Conservation (phyloP, 2,329 filamentous ascomycete genomes). For the Apiospora rasikravindrae region DNA sequence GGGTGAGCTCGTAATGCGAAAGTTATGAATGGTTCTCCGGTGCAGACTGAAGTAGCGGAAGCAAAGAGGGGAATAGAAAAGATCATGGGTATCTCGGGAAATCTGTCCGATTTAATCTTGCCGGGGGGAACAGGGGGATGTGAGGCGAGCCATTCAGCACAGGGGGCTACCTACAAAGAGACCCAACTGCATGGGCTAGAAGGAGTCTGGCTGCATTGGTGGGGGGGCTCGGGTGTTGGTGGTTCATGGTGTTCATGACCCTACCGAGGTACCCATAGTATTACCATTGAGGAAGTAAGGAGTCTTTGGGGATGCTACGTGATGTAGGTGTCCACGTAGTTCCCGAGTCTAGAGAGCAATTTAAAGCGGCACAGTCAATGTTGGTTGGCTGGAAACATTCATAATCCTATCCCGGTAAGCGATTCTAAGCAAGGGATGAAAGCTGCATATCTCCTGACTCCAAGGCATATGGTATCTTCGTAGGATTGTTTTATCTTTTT, state of each 20-base stretch:
- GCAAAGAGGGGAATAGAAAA: neutral
- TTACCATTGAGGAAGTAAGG: no score
- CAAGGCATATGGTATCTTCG: neutral
- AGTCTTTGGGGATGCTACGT: no score
- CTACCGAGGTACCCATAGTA: no score
- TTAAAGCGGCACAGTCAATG: no score
- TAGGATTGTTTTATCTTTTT: no score
- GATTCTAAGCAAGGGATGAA: no score
- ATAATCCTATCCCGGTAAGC: no score
- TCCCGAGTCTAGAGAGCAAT: no score
- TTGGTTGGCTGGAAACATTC: no score
- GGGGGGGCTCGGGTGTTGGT: neutral
- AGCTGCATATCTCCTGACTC: no score
- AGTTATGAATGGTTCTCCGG: neutral
- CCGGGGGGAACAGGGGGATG: neutral
- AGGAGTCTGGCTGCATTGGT: neutral
- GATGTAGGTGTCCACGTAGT: no score
- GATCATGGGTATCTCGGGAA: neutral
- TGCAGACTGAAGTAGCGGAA: neutral
- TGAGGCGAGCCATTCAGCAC: neutral
- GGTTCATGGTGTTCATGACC: neutral
- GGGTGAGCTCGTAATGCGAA: no score
- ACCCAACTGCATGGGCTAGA: neutral
- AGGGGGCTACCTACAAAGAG: neutral
- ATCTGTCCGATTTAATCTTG: neutral